Base-by-base conservation (phyloP, 305 asterid species). In the Fraxinus platypoda region DNA sequence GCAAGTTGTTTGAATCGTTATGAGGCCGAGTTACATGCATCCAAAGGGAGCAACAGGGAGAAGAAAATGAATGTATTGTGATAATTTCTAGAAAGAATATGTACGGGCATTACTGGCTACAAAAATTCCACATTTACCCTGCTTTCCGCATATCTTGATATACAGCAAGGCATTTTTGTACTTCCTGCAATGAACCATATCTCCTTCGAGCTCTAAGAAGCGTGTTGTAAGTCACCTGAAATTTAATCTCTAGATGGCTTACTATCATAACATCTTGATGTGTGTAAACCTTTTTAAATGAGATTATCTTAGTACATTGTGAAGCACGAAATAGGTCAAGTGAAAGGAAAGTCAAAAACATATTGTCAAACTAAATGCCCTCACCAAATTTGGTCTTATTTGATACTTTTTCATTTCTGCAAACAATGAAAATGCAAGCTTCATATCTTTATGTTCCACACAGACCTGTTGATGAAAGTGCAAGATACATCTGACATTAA, bases 141-240 rank as follows among this genome's bases (percentile, higher is more conserved):
- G 97, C 94, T 92, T 90, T 95, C 68, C 98, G 92, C 99, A 95
- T 95, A 25, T 94, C 94, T 86, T 93, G 97, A 89, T 94, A 95
- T 74, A 95, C 85, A 81, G 92, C 92, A 71, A 95, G 94, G 84
- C 95, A 94, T 87, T 92, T 97, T 83, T 90, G 96, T 85, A 95
- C 97, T 85, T 94, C 94, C 85, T 85, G 91, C 81, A 92, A 86
- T 13, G 99, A 95, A 77, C 98, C 97, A 81, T 92, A 93, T 78
- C 87, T 88, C 38, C 91, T 83, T 74, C 94, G 97, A 84, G 97
- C 98, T 87, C 92, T 86, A 84, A 95, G 98, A 85, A 95, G 92
- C 81, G 98, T 94, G 84, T 92, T 90, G 89, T 92, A 95, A 19
- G 98, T 95, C 84, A 94, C 97, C 99, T 94, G 91, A 83, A 82